These are phyloP conservation scores for Inga laurina DNA, from an alignment of 306 rosid genomes.

Conservation along the genomic window DNA sequence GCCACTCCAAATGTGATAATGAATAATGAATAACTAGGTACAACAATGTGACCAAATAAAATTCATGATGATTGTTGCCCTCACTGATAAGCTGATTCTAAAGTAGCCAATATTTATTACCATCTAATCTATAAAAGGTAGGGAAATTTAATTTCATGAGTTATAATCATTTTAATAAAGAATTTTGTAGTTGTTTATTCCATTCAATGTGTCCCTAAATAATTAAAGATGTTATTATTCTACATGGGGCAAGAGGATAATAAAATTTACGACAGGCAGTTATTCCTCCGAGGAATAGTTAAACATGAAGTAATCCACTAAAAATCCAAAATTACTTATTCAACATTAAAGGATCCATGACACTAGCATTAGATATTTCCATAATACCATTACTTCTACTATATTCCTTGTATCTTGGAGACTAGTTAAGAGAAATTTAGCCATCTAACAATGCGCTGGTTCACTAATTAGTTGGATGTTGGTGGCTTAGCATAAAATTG, in stretches of 20 bases:
- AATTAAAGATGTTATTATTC: neutral
- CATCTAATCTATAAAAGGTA: neutral
- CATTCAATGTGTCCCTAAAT: neutral
- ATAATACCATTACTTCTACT: neutral
- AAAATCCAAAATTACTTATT: neutral
- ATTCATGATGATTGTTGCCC: neutral
- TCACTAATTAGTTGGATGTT: neutral
- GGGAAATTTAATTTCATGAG: neutral
- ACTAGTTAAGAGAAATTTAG: neutral
- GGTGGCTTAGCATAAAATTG: neutral
- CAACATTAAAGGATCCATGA: neutral
- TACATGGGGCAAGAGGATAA: neutral
- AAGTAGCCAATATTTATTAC: neutral
- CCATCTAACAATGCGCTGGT: neutral
- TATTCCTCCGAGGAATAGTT: neutral
- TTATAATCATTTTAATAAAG: neutral
- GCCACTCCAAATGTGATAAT: slow-evolving; percentile 10
- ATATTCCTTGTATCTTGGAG: neutral
- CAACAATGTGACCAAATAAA: neutral
- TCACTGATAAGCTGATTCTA: neutral
- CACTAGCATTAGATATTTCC: neutral
- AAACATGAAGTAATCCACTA: neutral
- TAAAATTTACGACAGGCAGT: neutral
- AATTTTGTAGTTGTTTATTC: neutral
- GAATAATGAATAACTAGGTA: neutral